Evolutionary conservation across 2,329 filamentous ascomycete species (phyloP).

Genomic region (Colletotrichum scovillei): DNA sequence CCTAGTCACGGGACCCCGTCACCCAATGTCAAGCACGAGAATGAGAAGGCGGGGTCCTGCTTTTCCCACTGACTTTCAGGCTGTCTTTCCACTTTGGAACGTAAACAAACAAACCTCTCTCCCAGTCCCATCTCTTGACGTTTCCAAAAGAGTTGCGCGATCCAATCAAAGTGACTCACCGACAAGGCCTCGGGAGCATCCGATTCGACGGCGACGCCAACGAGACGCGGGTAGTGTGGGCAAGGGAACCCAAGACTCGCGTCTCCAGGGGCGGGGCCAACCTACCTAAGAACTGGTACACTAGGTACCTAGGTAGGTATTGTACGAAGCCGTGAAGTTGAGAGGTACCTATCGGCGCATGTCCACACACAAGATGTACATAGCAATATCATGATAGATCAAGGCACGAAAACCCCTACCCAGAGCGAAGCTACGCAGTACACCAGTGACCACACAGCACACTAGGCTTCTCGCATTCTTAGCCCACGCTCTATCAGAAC

Average conservation of each 20-base stretch:
- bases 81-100: not conserved
- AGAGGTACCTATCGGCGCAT: no score
- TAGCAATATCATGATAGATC: not conserved
- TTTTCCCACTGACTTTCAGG: not conserved
- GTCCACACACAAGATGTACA: not conserved
- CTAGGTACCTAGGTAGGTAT: no score
- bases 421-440: not conserved
- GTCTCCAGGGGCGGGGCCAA: no score
- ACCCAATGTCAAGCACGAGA: constrained; percentile 15
- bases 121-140: not conserved
- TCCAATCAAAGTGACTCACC: not conserved
- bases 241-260: not conserved
- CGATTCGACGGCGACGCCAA: constrained; percentile 26
- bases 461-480: not conserved
- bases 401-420: not conserved
- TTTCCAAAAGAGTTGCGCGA: constrained; percentile 5
- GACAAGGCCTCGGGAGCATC: constrained; percentile 3
- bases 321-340: not conserved
- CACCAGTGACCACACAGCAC: no score
- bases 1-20: constrained; percentile 17
- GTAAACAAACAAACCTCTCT: constrained; percentile 30
- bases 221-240: not conserved
- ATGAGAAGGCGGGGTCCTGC: constrained; percentile 28
- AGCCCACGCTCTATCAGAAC: not conserved
- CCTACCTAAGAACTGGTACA: no score